phyloP scores from a whole-genome alignment of 768 basidiomycete species.

The Leccinum obscurum region DNA sequence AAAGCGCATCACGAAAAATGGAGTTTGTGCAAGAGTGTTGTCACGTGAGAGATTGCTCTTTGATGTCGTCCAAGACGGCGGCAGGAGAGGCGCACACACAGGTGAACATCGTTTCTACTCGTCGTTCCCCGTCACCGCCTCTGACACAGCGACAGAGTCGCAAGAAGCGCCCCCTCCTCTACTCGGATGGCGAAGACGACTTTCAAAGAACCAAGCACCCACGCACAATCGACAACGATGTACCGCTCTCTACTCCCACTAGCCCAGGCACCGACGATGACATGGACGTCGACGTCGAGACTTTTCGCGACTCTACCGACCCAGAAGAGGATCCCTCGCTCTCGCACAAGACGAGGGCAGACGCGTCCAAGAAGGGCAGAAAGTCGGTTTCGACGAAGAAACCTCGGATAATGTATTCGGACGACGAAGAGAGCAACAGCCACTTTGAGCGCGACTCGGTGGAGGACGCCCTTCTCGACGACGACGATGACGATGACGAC shows the following conservation, averaged over 20 bases:
- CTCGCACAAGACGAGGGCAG: slow-evolving; percentile 8
- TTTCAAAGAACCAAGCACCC: slow-evolving; percentile 26
- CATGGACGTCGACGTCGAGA: slow-evolving; percentile 44
- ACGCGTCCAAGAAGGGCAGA: slow-evolving; percentile 12
- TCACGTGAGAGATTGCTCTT: slow-evolving; percentile 10
- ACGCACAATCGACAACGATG: slow-evolving; percentile 31
- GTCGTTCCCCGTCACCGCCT: background rate
- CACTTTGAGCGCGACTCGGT: slow-evolving; percentile 25
- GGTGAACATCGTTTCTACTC: slow-evolving; percentile 18
- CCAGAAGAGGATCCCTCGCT: background rate
- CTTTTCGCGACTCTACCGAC: slow-evolving; percentile 5
- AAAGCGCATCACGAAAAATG: background rate
- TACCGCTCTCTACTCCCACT: slow-evolving; percentile 22
- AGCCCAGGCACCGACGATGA: slow-evolving; percentile 49
- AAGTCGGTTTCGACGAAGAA: slow-evolving; percentile 22
- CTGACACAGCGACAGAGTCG: slow-evolving; percentile 21
- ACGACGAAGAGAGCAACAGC: slow-evolving; percentile 30
- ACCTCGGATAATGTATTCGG: slow-evolving; percentile 26
- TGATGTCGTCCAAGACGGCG: slow-evolving; percentile 21
- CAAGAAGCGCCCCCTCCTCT: slow-evolving; percentile 32
- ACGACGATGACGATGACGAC: slow-evolving; percentile 29
- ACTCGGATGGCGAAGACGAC: slow-evolving; percentile 42
- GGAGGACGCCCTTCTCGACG: slow-evolving; percentile 27
- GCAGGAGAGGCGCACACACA: slow-evolving; percentile 16
- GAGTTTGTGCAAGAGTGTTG: too few species aligned